Evolutionary conservation across 495 filamentous ascomycete genomes (phyloP), one percentile per base, ranked within the genome.

Genomic region (Hypoxylon fuscum): DNA sequence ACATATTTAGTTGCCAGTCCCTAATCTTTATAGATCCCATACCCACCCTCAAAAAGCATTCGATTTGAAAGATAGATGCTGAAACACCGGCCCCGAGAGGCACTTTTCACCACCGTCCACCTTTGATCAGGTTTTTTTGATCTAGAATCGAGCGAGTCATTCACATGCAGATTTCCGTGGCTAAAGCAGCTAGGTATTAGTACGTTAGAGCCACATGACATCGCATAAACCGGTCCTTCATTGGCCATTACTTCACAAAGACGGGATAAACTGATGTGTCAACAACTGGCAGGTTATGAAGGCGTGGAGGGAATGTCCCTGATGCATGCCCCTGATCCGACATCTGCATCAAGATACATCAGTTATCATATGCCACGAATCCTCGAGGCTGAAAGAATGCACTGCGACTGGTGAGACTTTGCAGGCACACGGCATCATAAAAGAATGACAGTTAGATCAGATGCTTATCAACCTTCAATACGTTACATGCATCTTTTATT

Each of bases 61-160:
- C 17, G 22, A 43, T 40, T 11, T n/a, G n/a, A n/a, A 18, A n/a
- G 18, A 5, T 8, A n/a, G 21, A 35, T 21, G 38, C 18, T 57
- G 60, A 63, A 53, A 57, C 53, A 38, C 9, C 25, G 2, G 48
- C 32, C 59, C 59, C 37, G 21, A 27, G n/a, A 17, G 44, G 11
- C 29, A 23, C 25, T 50, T 45, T 31, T 8, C 22, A 11, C 22
- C 48, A 15, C 8, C 27, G 18, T 57, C 42, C 53, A 35, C 18
- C 31, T 51, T 51, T 14, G 11, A 11, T 47, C 29, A 9, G 40
- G 17, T 41, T 34, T 41, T 34, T 15, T 15, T 12, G 14, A 23
- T n/a, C 22, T 15, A 8, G 31, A 14, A 20, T 20, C 12, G 43
- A 44, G 20, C 9, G 12, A 57, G 25, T 45, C 23, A 5, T 34